Evolutionary conservation across 108 stramenopile genomes (phyloP).

Genomic region (Fragilariopsis cylindrus): DNA sequence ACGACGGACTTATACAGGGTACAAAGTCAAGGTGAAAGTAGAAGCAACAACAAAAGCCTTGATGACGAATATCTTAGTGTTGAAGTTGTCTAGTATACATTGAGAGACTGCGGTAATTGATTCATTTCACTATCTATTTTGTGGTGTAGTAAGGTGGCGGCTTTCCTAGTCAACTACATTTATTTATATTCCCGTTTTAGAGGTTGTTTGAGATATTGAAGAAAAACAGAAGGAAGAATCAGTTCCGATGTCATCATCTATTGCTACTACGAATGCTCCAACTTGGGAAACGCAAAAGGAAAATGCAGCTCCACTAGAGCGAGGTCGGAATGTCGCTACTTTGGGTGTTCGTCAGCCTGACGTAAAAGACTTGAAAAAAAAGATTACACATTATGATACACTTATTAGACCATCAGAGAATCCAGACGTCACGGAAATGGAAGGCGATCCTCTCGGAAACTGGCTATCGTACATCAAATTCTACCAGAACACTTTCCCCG

Average conservation of each 20-base stretch:
- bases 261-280: constrained; percentile 26
- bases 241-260: constrained; percentile 13
- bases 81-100: too few relatives aligned
- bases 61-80: too few relatives aligned
- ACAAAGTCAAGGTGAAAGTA: too few relatives aligned
- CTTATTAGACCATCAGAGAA: constrained; percentile 65
- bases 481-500: constrained; percentile 64
- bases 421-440: constrained; percentile 42
- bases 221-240: too few relatives aligned
- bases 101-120: too few relatives aligned
- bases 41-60: too few relatives aligned
- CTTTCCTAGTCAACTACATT: too few relatives aligned
- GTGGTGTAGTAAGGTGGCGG: too few relatives aligned
- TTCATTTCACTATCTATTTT: too few relatives aligned
- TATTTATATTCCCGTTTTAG: too few relatives aligned
- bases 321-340: constrained; percentile 63
- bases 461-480: constrained; percentile 85
- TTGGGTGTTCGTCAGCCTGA: constrained; percentile 20
- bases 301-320: constrained; percentile 82
- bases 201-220: too few relatives aligned
- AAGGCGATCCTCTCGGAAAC: constrained; percentile 64
- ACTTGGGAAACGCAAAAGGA: constrained; percentile 82
- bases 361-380: constrained; percentile 31
- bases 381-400: constrained; percentile 48
- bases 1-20: too few relatives aligned